Conservation (phyloP, 148 eudicot species). For the Nepenthes gracilis region DNA sequence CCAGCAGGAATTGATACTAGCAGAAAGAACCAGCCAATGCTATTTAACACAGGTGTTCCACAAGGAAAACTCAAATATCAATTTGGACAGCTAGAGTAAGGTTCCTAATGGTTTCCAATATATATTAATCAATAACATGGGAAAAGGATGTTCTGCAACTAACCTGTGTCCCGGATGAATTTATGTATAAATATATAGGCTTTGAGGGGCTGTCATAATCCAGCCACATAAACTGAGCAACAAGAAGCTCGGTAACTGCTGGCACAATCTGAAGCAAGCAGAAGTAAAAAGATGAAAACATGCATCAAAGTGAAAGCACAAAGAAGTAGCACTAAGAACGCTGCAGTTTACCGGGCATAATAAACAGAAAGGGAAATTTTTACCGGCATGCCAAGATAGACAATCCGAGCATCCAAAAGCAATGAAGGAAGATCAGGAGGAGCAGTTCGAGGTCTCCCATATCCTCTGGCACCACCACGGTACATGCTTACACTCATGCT, state of each 20-base stretch:
- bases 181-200: conserved; percentile 81
- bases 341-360: not conserved
- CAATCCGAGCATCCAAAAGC: conserved; percentile 65
- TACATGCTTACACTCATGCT: conserved; percentile 79
- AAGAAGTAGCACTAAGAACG: not conserved
- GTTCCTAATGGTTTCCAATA: too few relatives aligned
- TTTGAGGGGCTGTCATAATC: conserved; percentile 58
- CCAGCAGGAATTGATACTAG: too few relatives aligned
- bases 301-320: not conserved
- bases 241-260: conserved; percentile 76
- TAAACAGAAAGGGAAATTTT: not conserved
- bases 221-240: conserved; percentile 85
- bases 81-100: too few relatives aligned
- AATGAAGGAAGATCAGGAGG: conserved; percentile 89
- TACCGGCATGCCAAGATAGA: conserved; percentile 89
- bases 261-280: conserved; percentile 63
- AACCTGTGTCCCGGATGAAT: conserved; percentile 83
- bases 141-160: conserved; percentile 1
- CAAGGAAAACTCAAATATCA: too few relatives aligned
- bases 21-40: too few relatives aligned
- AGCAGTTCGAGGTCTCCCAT: conserved; percentile 56
- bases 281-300: conserved; percentile 5
- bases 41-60: too few relatives aligned
- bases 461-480: conserved; percentile 51
- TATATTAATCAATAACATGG: too few relatives aligned